A percentile compares a stretch with the other conserved stretches of the same genome.
These are phyloP conservation scores for Gastrolobium villosum DNA, from an alignment of 306 rosid genomes.

Conservation along the genomic window DNA sequence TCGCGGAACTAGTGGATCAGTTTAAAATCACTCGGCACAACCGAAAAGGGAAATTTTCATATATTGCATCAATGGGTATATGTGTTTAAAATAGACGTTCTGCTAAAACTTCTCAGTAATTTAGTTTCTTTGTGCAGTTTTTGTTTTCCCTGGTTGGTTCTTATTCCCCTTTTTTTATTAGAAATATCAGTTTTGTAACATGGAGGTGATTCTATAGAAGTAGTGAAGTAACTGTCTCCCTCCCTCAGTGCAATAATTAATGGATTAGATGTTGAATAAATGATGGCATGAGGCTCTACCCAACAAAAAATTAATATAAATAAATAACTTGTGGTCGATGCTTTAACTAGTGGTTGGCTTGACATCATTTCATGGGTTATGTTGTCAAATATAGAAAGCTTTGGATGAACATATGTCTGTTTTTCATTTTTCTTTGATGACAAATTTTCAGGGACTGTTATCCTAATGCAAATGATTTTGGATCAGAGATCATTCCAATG, in stretches of 20 bases:
- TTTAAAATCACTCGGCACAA: no score
- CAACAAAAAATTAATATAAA: not conserved
- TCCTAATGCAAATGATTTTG: slow-evolving; percentile 70
- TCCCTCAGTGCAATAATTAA: no score
- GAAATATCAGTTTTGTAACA: not conserved
- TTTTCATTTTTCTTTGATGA: slow-evolving; percentile 26
- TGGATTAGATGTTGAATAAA: no score
- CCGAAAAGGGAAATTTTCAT: slow-evolving; percentile 55
- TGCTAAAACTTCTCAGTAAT: slow-evolving; percentile 61
- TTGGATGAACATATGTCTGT: not conserved
- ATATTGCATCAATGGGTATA: slow-evolving; percentile 70
- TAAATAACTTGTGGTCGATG: not conserved
- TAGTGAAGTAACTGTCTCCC: no score
- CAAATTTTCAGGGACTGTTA: slow-evolving; percentile 47
- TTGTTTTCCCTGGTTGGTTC: slow-evolving; percentile 9
- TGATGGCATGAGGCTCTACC: not conserved
- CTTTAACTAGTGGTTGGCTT: not conserved
- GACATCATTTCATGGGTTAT: not conserved
- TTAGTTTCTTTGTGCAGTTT: slow-evolving; percentile 20
- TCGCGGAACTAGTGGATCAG: no score
- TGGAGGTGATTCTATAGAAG: no score
- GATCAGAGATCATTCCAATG: slow-evolving; percentile 64
- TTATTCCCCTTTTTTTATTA: not conserved
- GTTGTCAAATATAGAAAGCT: slow-evolving; percentile 12
- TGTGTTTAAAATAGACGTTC: slow-evolving; percentile 61